A percentile compares a stretch with the other conserved stretches of the same genome.
Evolutionary conservation across 306 rosid species (phyloP).

Genomic region (Cicer cuneatum): DNA sequence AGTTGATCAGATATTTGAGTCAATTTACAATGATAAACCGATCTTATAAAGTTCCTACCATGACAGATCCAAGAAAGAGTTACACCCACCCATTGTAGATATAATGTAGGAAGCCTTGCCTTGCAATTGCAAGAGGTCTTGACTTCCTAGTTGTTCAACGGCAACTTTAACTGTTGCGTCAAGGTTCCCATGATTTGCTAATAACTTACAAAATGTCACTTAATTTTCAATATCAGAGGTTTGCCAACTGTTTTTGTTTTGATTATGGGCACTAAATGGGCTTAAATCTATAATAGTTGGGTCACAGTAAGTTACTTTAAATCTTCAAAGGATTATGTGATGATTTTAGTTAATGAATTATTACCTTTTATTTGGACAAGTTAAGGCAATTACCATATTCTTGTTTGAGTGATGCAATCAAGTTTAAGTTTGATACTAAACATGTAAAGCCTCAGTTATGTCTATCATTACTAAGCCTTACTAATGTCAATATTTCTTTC

Average conservation of each 20-base stretch:
- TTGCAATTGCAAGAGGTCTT: not conserved
- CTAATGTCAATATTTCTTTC: too few relatives aligned
- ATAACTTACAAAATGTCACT: conserved; percentile 3
- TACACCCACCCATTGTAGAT: not conserved
- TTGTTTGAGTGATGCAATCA: too few relatives aligned
- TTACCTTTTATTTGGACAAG: too few relatives aligned
- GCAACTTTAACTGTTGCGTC: not conserved
- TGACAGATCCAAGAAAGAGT: not conserved
- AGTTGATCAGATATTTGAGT: conserved; percentile 11
- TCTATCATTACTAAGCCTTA: too few relatives aligned
- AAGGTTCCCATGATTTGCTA: not conserved
- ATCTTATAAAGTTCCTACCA: not conserved
- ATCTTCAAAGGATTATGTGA: too few relatives aligned
- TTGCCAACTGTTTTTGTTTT: not conserved
- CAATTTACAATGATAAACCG: not conserved
- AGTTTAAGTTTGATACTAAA: too few relatives aligned
- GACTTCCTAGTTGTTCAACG: not conserved
- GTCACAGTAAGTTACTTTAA: too few relatives aligned
- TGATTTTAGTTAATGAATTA: too few relatives aligned
- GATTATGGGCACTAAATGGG: too few relatives aligned
- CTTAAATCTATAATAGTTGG: too few relatives aligned
- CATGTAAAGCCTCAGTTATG: too few relatives aligned
- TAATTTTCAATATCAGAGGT: conserved; percentile 2
- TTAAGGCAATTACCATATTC: too few relatives aligned
- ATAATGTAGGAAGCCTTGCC: not conserved